Base-by-base conservation (phyloP, 73 alveolate genomes). In the Paramecium bursaria region DNA sequence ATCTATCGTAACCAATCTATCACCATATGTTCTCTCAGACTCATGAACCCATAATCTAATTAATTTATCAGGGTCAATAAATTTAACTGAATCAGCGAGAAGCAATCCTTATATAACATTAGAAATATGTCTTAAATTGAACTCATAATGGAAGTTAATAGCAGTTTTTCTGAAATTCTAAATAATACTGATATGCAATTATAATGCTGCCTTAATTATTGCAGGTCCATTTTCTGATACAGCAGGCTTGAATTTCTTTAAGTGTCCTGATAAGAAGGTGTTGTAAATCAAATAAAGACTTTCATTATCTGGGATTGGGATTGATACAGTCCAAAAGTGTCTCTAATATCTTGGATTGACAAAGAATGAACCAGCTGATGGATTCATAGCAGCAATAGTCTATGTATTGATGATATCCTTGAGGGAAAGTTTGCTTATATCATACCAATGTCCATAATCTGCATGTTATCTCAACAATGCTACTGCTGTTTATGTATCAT, bases 61-160 rank as follows among this genome's bases (percentile, higher is more conserved):
- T 76, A 98, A 88, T 87, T 95, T 96, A 88, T 96, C 99, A 25
- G 95, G 89, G 23, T 93, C 98, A 51, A 93, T 88, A 92, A 95
- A 95, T 75, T 93, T 94, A 46, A 92, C 93, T 25, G 98, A 98
- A 60, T 97, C 95, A 9, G 99, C 99, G 86, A 94, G 95, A 31
- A 98, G 93, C 25, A 98, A 92, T 74, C 99, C 99, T 88, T 95
- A 93, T 98, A 98, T 97, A 73, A 98, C 98, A 89, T 97, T 98
- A 19, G 99, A 96, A 52, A 98, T 89, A 92, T 98, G 99, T 76
- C 99, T 91, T 52, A 98, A 96, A 88, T 95, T 96, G 91, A 87
- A 95, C 92, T 98, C 99, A 92, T 98, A 98, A 93, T 98, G 99
- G 99, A 98, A 98, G 95, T 97, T 97, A 61, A 91, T 94, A 88